A percentile compares a stretch with the other conserved stretches of the same genome.
Conservation (phyloP, 2,329 filamentous ascomycete species). For the Colletotrichum sp. region DNA sequence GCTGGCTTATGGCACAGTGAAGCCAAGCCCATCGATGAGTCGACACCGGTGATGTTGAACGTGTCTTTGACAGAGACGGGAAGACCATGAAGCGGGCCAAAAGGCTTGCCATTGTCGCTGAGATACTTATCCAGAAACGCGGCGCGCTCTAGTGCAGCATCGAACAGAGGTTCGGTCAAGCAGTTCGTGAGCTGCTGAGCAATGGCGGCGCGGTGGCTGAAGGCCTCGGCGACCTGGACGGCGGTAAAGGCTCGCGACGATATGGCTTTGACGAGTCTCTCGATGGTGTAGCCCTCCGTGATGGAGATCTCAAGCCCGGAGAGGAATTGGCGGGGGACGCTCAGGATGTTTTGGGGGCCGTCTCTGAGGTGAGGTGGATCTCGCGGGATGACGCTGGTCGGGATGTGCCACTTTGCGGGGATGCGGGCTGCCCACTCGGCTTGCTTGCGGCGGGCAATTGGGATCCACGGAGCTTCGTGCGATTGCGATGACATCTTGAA, state of each 20-base stretch:
- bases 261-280: not conserved
- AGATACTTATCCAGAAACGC: conserved; percentile 51
- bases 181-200: conserved; percentile 64
- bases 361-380: not conserved
- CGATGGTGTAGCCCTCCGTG: not conserved
- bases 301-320: not conserved
- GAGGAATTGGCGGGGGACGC: not conserved
- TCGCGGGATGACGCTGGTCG: not conserved
- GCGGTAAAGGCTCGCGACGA: not conserved
- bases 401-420: conserved; percentile 7
- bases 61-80: conserved; percentile 58
- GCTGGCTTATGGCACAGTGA: conserved; percentile 35
- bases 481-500: not conserved
- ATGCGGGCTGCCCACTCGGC: not conserved
- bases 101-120: conserved; percentile 39
- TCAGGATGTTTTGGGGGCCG: conserved; percentile 5
- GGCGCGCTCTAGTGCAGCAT: conserved; percentile 50
- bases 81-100: conserved; percentile 66
- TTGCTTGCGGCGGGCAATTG: conserved; percentile 6
- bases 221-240: not conserved
- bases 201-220: conserved; percentile 27
- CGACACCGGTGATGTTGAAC: conserved; percentile 46
- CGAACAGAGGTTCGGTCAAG: conserved; percentile 56
- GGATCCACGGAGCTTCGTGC: not conserved
- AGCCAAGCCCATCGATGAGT: conserved; percentile 46